Evolutionary conservation across 2,329 filamentous ascomycete species (phyloP).

Genomic region (Colletotrichum sp.): DNA sequence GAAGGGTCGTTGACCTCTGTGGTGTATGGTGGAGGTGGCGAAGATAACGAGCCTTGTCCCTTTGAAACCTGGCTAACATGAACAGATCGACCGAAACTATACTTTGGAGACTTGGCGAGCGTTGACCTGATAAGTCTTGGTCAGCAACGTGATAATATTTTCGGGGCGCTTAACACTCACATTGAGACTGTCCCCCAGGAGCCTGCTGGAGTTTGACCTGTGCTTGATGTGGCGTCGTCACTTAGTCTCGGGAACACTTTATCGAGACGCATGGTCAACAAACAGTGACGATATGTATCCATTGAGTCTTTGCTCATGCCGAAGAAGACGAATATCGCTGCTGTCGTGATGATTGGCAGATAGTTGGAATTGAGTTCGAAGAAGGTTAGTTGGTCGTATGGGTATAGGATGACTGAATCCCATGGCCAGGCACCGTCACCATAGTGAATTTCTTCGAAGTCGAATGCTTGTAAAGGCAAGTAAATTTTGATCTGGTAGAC

Average conservation of each 20-base stretch:
- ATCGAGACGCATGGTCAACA: constrained; percentile 47
- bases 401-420: constrained; percentile 51
- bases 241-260: constrained; percentile 46
- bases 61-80: neutral
- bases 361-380: constrained; percentile 51
- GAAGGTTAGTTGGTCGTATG: constrained; percentile 44
- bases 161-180: neutral
- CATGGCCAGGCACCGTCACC: constrained; percentile 43
- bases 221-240: constrained; percentile 27
- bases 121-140: neutral
- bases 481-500: constrained; percentile 42
- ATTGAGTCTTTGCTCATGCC: constrained; percentile 59
- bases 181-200: neutral
- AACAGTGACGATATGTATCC: constrained; percentile 49
- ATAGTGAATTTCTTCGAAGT: constrained; percentile 47
- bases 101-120: neutral
- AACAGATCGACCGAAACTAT: neutral
- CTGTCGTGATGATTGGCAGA: constrained; percentile 50
- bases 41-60: neutral
- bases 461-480: constrained; percentile 35
- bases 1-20: no score
- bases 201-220: neutral
- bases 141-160: neutral
- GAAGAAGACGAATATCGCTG: constrained; percentile 59
- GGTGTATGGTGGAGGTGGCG: neutral